Conservation (phyloP, 768 basidiomycete species). For the Terana coerulea region DNA sequence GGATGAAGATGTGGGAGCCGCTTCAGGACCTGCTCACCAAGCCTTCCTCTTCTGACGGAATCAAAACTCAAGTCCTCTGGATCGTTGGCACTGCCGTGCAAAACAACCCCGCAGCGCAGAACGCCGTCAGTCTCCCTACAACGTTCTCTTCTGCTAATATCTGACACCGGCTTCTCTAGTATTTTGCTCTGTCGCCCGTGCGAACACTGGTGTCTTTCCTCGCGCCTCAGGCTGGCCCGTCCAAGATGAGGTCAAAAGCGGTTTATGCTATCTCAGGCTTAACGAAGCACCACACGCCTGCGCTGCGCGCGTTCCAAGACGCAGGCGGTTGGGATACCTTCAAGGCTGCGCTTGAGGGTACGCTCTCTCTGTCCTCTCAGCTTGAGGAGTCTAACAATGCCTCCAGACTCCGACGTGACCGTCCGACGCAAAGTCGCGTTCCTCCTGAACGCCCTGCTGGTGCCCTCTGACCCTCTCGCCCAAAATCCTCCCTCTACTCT, state of each 20-base stretch:
- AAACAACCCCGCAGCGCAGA: slow-evolving; percentile 84
- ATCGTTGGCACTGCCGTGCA: slow-evolving; percentile 86
- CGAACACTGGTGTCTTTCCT: slow-evolving; percentile 61
- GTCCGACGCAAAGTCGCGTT: slow-evolving; percentile 80
- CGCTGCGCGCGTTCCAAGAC: slow-evolving; percentile 50
- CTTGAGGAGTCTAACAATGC: slow-evolving; percentile 7
- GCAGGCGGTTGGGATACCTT: slow-evolving; percentile 64
- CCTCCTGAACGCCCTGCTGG: slow-evolving; percentile 67
- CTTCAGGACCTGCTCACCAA: slow-evolving; percentile 60
- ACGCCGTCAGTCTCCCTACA: slow-evolving; percentile 54
- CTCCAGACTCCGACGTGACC: slow-evolving; percentile 67
- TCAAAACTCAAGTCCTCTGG: slow-evolving; percentile 75
- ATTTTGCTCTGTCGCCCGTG: slow-evolving; percentile 62
- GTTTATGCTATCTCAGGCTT: slow-evolving; percentile 78
- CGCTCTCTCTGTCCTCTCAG: slow-evolving; percentile 23
- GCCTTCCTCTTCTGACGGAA: slow-evolving; percentile 48
- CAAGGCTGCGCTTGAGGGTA: slow-evolving; percentile 63
- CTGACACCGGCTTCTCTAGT: slow-evolving; percentile 36
- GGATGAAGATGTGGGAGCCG: slow-evolving; percentile 76
- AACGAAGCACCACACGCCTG: slow-evolving; percentile 71
- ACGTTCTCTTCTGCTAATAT: not conserved
- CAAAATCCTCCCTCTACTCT: not conserved
- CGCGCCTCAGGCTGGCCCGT: slow-evolving; percentile 45
- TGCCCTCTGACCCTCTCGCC: slow-evolving; percentile 33
- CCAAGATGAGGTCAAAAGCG: slow-evolving; percentile 69